Percentiles rank a stretch among this genome's conserved stretches.
Conservation (phyloP, 2,329 filamentous ascomycete species). For the Tolypocladium paradoxum region DNA sequence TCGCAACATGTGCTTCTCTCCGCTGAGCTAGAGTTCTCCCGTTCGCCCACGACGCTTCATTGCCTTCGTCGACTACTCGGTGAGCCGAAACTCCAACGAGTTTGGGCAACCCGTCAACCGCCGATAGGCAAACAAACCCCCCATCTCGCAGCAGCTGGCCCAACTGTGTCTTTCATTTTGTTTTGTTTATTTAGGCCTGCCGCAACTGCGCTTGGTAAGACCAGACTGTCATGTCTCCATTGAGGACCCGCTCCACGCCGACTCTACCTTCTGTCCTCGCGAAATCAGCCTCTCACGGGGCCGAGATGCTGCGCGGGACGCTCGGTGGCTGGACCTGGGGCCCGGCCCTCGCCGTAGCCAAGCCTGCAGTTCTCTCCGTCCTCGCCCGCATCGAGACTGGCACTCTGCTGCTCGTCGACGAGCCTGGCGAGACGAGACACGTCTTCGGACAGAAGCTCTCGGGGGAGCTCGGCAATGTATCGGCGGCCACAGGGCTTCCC, state of each 20-base stretch:
- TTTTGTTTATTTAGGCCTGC: background rate
- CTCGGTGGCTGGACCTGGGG: slow-evolving; percentile 36
- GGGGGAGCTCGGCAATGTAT: slow-evolving; percentile 21
- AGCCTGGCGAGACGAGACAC: slow-evolving; percentile 28
- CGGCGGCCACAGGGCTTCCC: slow-evolving; percentile 22
- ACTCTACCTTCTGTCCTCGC: slow-evolving; percentile 26
- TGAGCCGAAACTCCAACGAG: background rate
- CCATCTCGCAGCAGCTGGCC: background rate
- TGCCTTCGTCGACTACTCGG: background rate
- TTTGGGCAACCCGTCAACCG: background rate
- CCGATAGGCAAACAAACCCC: background rate
- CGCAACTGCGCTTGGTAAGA: background rate
- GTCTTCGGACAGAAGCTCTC: slow-evolving; percentile 36
- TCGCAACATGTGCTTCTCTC: background rate
- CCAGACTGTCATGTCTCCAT: slow-evolving; percentile 3
- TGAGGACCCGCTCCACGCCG: slow-evolving; percentile 11
- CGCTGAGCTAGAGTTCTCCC: background rate
- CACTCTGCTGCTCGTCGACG: slow-evolving; percentile 36
- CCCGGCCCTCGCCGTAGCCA: slow-evolving; percentile 34
- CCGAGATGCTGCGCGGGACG: slow-evolving; percentile 28
- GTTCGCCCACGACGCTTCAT: background rate
- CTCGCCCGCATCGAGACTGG: slow-evolving; percentile 36
- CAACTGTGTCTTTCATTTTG: background rate
- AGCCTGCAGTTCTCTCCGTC: slow-evolving; percentile 31
- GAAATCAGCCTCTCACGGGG: slow-evolving; percentile 25